These are phyloP conservation scores for Trichophyton benhamiae DNA, from an alignment of 2,329 filamentous ascomycete species.

Conservation along the genomic window DNA sequence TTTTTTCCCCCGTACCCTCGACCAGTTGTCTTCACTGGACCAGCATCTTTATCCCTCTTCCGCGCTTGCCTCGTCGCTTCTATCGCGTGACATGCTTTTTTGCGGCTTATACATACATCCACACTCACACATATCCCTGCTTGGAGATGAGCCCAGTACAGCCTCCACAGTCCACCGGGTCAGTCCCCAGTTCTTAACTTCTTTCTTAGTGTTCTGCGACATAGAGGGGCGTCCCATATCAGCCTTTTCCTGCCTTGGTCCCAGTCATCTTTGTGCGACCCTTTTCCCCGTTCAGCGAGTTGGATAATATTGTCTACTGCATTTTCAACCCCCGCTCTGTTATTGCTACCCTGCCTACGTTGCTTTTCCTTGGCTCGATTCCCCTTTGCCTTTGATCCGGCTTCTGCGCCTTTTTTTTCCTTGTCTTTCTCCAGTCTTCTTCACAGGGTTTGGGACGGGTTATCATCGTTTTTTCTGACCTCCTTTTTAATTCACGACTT, in stretches of 20 bases:
- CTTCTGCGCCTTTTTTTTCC: neutral
- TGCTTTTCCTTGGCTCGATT: neutral
- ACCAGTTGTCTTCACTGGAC: neutral
- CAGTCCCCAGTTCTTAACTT: neutral
- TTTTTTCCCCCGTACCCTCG: neutral
- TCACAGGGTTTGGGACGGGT: neutral
- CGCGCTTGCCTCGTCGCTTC: neutral
- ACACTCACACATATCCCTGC: neutral
- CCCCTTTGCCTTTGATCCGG: neutral
- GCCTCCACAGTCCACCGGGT: neutral
- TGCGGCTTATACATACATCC: neutral
- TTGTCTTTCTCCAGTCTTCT: neutral
- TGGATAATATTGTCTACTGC: neutral
- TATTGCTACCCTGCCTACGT: neutral
- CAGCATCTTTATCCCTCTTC: neutral
- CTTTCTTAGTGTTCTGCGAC: neutral
- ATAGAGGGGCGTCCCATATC: neutral
- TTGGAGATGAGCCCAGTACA: neutral
- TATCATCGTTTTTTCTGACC: neutral
- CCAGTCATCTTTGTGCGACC: neutral
- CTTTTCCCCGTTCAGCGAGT: neutral
- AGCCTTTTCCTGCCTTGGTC: neutral
- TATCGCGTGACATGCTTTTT: slow-evolving; percentile 1
- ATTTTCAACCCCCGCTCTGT: neutral
- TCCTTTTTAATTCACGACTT: neutral